These are phyloP conservation scores for Eremomyces bilateralis DNA, from an alignment of 495 filamentous ascomycete species.

Conservation along the genomic window DNA sequence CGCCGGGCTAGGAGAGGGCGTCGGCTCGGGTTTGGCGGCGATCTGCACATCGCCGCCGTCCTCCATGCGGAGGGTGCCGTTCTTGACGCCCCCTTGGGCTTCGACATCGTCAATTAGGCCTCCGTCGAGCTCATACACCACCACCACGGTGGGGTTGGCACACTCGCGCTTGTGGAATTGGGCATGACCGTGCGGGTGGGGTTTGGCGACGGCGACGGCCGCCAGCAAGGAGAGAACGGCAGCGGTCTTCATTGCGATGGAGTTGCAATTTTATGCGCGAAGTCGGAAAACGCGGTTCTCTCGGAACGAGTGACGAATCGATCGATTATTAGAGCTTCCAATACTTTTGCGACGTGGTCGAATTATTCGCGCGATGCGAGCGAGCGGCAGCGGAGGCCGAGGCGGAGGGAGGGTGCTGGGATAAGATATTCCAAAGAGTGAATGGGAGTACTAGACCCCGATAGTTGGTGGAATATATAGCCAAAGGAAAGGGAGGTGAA, in stretches of 20 bases:
- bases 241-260: neutral
- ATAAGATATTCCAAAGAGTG: neutral
- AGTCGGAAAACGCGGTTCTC: neutral
- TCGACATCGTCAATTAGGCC: neutral
- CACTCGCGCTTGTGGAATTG: no score
- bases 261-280: neutral
- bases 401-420: neutral
- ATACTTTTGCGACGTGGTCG: neutral
- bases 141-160: no score
- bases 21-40: neutral
- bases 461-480: slow-evolving; percentile 1
- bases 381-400: neutral
- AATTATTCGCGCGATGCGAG: neutral
- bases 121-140: neutral
- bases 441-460: neutral
- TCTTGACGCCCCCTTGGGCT: neutral
- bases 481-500: neutral
- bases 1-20: neutral
- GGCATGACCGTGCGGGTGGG: no score
- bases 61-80: neutral
- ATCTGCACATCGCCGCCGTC: neutral
- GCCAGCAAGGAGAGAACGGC: no score
- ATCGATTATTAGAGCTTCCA: neutral
- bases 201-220: no score
- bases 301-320: neutral